A percentile compares a stretch with the other conserved stretches of the same genome.
Conservation (phyloP, 371 early-diverging fungal genomes). For the Rhizopus microsporus region DNA sequence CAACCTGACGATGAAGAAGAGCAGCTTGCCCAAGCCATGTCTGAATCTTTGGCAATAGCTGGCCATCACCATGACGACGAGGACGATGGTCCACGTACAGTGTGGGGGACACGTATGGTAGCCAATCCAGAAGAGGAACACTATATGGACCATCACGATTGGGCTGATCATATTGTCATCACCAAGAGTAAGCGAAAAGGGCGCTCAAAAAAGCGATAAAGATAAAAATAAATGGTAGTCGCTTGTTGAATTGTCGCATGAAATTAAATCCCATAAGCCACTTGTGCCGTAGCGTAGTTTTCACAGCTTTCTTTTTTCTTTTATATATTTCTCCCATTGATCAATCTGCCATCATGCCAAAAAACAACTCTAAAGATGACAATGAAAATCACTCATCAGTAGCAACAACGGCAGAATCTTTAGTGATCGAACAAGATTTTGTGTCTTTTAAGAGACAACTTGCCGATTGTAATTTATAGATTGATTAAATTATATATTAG, state of each 20-base stretch:
- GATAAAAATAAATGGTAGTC: background rate
- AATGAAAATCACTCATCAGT: too few species aligned
- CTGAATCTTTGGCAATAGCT: conserved; percentile 21
- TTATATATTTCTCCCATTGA: background rate
- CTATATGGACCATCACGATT: conserved; percentile 19
- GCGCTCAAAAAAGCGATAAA: conserved; percentile 24
- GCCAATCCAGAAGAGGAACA: conserved; percentile 23
- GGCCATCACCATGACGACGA: background rate
- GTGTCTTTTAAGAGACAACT: background rate
- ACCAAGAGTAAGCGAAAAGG: conserved; percentile 36
- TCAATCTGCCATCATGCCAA: background rate
- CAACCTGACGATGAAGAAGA: conserved; percentile 28
- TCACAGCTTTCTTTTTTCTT: background rate
- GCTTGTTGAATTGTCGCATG: background rate
- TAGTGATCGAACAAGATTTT: background rate
- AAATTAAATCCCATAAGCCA: conserved; percentile 1
- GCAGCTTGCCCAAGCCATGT: conserved; percentile 31
- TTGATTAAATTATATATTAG: too few species aligned
- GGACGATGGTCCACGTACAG: conserved; percentile 36
- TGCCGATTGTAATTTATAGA: background rate
- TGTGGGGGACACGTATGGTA: conserved; percentile 61
- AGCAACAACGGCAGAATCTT: too few species aligned
- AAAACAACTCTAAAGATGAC: too few species aligned
- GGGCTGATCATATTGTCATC: conserved; percentile 47
- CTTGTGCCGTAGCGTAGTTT: background rate